phyloP scores from a whole-genome alignment of 306 rosid species.

The Cicer arietinum region DNA sequence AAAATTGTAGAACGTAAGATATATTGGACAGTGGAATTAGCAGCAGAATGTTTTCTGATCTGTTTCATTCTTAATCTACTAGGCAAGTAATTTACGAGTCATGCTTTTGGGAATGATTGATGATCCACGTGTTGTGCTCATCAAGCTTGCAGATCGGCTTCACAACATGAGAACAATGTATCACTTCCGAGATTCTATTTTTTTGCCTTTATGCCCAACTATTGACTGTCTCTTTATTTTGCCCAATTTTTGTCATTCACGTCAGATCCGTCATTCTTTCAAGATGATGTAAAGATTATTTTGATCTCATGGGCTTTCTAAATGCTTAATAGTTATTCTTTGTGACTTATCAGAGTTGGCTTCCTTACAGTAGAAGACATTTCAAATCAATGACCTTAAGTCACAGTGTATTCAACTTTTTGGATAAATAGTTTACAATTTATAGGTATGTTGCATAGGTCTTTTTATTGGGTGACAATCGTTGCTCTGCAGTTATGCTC shows the following conservation, averaged over 20 bases:
- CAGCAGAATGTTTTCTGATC: conserved; percentile 47
- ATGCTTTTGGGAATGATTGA: conserved; percentile 99
- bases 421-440: conserved; percentile 35
- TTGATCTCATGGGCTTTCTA: neutral
- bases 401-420: conserved; percentile 18
- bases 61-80: conserved; percentile 52
- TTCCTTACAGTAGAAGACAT: conserved; percentile 14
- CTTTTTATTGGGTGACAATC: conserved; percentile 39
- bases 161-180: conserved; percentile 99
- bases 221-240: conserved; percentile 36
- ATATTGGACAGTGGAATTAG: conserved; percentile 36
- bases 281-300: conserved; percentile 29
- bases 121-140: conserved; percentile 97
- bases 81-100: conserved; percentile 90
- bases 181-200: conserved; percentile 44
- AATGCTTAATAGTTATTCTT: conserved; percentile 23
- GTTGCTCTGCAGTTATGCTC: conserved; percentile 69
- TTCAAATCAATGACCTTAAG: conserved; percentile 32
- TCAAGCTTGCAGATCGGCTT: conserved; percentile 99
- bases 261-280: neutral
- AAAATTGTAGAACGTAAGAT: conserved; percentile 36
- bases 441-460: conserved; percentile 31
- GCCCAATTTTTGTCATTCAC: conserved; percentile 27
- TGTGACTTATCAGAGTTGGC: conserved; percentile 12
- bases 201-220: conserved; percentile 13